Evolutionary conservation across 2,329 filamentous ascomycete genomes (phyloP).

Genomic region (Monascus ruber): DNA sequence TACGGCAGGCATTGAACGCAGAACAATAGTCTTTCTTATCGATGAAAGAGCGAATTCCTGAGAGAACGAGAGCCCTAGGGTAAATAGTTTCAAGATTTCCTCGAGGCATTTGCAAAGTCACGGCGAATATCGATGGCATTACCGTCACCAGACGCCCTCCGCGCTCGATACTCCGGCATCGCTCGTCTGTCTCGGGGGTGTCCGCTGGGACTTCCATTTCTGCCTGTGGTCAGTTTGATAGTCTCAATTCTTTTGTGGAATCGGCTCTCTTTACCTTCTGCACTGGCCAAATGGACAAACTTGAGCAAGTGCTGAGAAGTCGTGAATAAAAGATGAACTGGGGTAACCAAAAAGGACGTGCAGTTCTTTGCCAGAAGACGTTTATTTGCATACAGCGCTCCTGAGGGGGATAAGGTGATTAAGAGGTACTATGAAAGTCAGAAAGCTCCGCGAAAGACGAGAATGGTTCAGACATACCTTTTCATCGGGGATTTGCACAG

Average conservation of each 20-base stretch:
- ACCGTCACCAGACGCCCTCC: slow-evolving; percentile 79
- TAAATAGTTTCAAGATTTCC: slow-evolving; percentile 94
- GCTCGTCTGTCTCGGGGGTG: slow-evolving; percentile 82
- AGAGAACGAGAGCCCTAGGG: slow-evolving; percentile 81
- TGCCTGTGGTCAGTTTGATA: slow-evolving; percentile 26
- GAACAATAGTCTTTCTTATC: slow-evolving; percentile 68
- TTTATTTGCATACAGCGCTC: slow-evolving; percentile 67
- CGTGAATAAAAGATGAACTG: slow-evolving; percentile 77
- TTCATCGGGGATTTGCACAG: slow-evolving; percentile 25
- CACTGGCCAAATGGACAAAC: slow-evolving; percentile 68
- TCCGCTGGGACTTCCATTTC: slow-evolving; percentile 74
- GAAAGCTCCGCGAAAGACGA: not conserved
- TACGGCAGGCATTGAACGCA: slow-evolving; percentile 80
- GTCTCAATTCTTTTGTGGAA: not conserved
- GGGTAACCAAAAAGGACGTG: slow-evolving; percentile 77
- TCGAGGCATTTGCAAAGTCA: slow-evolving; percentile 88
- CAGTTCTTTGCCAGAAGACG: slow-evolving; percentile 70
- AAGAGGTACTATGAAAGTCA: slow-evolving; percentile 31
- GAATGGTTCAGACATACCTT: slow-evolving; percentile 19
- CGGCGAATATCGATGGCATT: slow-evolving; percentile 73
- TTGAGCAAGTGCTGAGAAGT: slow-evolving; percentile 89
- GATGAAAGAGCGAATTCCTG: slow-evolving; percentile 73
- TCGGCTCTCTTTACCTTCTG: slow-evolving; percentile 44
- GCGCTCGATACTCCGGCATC: slow-evolving; percentile 83
- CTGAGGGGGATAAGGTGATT: slow-evolving; percentile 61